These are phyloP conservation scores for Bryoerythrophyllum caledonicum DNA, from an alignment of 225 moss, liverwort and hornwort species.

Conservation along the genomic window DNA sequence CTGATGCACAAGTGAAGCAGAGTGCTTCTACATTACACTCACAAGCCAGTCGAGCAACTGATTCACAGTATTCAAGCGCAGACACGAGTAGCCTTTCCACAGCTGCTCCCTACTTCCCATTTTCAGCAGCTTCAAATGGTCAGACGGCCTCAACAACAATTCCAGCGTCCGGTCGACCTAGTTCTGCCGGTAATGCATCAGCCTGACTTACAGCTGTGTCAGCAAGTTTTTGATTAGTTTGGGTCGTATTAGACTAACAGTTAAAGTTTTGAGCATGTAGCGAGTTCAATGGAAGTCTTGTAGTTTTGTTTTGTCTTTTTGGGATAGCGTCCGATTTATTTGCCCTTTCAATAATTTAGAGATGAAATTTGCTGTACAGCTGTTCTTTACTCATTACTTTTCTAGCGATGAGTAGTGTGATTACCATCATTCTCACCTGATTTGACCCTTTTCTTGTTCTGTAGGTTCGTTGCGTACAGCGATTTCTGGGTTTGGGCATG, in stretches of 20 bases:
- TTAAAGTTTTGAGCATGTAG: background rate
- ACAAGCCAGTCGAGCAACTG: conserved; percentile 27
- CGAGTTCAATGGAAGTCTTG: background rate
- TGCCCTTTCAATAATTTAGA: background rate
- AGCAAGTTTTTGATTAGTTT: background rate
- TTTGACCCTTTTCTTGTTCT: background rate
- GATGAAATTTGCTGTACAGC: background rate
- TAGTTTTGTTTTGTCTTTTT: background rate
- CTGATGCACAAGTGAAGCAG: conserved; percentile 27
- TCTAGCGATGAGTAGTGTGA: conserved; percentile 5
- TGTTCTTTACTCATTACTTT: background rate
- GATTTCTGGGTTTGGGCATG: conserved; percentile 89
- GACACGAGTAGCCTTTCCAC: conserved; percentile 38
- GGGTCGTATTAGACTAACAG: background rate
- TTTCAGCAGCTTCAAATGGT: conserved; percentile 63
- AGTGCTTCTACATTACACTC: conserved; percentile 10
- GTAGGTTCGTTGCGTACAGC: conserved; percentile 44
- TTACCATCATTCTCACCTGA: conserved; percentile 9
- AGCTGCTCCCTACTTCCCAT: conserved; percentile 58
- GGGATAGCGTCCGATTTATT: background rate
- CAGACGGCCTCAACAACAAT: conserved; percentile 56
- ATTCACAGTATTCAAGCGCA: conserved; percentile 33
- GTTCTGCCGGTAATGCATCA: conserved; percentile 39
- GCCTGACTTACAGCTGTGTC: conserved; percentile 12
- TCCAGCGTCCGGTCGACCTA: conserved; percentile 43